Base-by-base conservation (phyloP, 306 rosid species). In the Trifolium subterraneum region DNA sequence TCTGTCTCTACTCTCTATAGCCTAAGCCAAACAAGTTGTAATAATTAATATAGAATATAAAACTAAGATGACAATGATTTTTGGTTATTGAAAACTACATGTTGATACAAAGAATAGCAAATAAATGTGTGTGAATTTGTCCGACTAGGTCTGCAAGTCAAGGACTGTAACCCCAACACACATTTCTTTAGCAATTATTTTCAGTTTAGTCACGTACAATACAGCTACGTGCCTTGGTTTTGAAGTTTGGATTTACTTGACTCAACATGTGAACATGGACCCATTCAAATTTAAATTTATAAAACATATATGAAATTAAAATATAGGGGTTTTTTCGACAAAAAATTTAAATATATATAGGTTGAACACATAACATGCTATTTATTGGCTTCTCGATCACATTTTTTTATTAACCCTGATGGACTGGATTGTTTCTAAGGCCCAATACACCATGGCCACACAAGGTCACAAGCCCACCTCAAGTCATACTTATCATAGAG, bases 121-220 rank as follows among this genome's bases (percentile, higher is more conserved):
- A 64, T 65, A 48, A 63, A 67, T 62, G 36, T 50, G 73, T 41
- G 67, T 44, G 52, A 72, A 73, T 56, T 84, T 86, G 85, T 79
- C 87, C 54, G 63, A 80, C 80, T 74, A 29, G 27, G 62, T 73
- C 90, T 73, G 86, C 81, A 70, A 77, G 84, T 87, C 88, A 82
- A 80, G 52, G 74, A 72, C 67, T 8, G 77, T 77, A 68, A 74
- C 51, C 48, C 59, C 81, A 70, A 54, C 10, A 45, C 25, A 74
- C 31, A 42, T 60, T 50, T 67, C 75, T 20, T 23, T 65, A 8
- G 73, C 56, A 19, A 70, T 65, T 27, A 8, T 36, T 82, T 55
- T 72, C 38, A 54, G 68, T 29, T 47, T 3, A 70, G 82, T 67
- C 84, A 72, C 55, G 2, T 54, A 16, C 33, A 71, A 70, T 62